Evolutionary conservation across 2,329 filamentous ascomycete species (phyloP).

Genomic region (Colletotrichum neosansevieriae): DNA sequence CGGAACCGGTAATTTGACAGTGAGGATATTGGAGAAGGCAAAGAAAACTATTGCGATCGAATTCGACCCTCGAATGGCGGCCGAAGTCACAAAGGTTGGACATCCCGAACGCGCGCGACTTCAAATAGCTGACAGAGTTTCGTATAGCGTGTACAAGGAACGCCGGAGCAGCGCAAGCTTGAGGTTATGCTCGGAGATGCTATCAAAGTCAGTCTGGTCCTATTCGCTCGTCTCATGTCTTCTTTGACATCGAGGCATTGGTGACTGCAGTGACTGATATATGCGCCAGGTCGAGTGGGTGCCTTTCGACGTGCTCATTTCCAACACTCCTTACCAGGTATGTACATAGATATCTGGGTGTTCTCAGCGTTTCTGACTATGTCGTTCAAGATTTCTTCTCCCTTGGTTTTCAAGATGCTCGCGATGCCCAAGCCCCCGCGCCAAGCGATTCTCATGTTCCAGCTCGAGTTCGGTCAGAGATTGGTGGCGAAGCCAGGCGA

Average conservation of each 20-base stretch:
- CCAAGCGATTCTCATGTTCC: constrained; percentile 93
- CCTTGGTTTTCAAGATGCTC: constrained; percentile 91
- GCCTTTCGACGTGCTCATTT: constrained; percentile 87
- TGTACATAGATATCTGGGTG: background rate
- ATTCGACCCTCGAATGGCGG: constrained; percentile 95
- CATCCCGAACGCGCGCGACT: background rate
- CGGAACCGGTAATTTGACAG: constrained; percentile 89
- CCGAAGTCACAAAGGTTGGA: constrained; percentile 84
- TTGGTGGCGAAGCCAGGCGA: constrained; percentile 80
- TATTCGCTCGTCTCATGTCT: background rate
- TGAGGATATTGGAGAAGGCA: constrained; percentile 87
- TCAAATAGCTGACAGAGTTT: constrained; percentile 76
- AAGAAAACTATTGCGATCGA: constrained; percentile 88
- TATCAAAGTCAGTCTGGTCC: constrained; percentile 38
- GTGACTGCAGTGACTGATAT: background rate
- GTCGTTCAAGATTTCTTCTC: constrained; percentile 79
- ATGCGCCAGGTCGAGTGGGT: constrained; percentile 53
- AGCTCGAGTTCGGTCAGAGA: constrained; percentile 92
- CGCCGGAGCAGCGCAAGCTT: constrained; percentile 83
- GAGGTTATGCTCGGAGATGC: constrained; percentile 93
- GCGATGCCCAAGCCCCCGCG: constrained; percentile 84
- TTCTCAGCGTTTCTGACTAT: background rate
- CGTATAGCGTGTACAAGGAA: constrained; percentile 84
- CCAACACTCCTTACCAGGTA: constrained; percentile 73
- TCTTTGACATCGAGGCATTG: background rate